These are phyloP conservation scores for Yamadazyma kitorensis DNA, from an alignment of 805 yeast genomes.

Conservation along the genomic window DNA sequence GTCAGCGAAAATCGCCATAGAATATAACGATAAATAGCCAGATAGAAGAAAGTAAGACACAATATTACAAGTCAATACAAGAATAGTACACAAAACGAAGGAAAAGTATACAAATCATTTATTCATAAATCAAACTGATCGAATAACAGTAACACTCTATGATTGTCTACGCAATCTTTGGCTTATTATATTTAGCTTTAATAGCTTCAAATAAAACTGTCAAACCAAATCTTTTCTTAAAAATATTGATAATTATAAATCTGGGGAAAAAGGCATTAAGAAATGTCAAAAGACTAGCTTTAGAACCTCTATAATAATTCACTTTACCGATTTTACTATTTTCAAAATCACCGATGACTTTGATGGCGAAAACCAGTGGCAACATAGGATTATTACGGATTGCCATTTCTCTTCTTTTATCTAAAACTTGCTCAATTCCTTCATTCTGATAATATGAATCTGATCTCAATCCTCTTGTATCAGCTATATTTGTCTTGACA, in stretches of 20 bases:
- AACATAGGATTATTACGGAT: conserved; percentile 55
- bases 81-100: too few species aligned
- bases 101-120: too few species aligned
- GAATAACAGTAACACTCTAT: too few species aligned
- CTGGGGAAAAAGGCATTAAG: conserved; percentile 43
- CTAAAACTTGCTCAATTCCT: conserved; percentile 50
- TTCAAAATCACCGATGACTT: conserved; percentile 52
- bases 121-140: too few species aligned
- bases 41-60: too few species aligned
- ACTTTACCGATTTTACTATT: conserved; percentile 25
- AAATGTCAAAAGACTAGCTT: conserved; percentile 37
- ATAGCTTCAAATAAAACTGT: conserved; percentile 22
- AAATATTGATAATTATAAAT: conserved; percentile 39
- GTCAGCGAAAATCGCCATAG: too few species aligned
- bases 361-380: conserved; percentile 54
- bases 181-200: conserved; percentile 3
- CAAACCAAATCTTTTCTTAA: conserved; percentile 36
- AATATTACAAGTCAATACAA: too few species aligned
- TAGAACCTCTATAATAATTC: conserved; percentile 56
- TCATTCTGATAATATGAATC: conserved; percentile 51
- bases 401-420: conserved; percentile 57
- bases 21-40: too few species aligned
- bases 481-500: conserved; percentile 68
- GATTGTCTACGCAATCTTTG: too few species aligned
- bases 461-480: conserved; percentile 57